Evolutionary conservation across 2,329 filamentous ascomycete genomes (phyloP), one percentile per base, ranked within the genome.

Genomic region (Emergomyces orientalis): DNA sequence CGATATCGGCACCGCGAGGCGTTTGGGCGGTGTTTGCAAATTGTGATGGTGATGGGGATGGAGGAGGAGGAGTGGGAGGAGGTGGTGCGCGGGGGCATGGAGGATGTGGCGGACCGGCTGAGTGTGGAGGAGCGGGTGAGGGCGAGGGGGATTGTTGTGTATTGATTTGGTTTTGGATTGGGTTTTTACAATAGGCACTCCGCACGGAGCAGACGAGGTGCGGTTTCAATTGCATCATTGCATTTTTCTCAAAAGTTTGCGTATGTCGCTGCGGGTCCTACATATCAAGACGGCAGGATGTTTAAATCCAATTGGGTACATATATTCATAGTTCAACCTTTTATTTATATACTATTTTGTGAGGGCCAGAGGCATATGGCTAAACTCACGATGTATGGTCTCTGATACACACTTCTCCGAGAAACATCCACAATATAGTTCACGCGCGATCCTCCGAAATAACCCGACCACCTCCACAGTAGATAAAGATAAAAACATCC

Each of bases 51-150:
- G 19, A 86, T 93, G 72, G 93, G 92, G 69, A 95, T 97, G 91
- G 92, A 97, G 73, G 90, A 94, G 41, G 92, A 97, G 63, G 93
- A 97, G 76, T 96, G 91, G 89, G 89, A 93, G 57, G 91, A 94
- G 74, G 75, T 92, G 5, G 76, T 81, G 49, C 76, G 80, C 39
- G 81, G 78, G 43, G 76, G 75, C 41, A 73, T 77, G 58, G 81
- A 84, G 55, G 80, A 84, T 62, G 77, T 81, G 17, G 83, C 86
- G 14, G 86, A 84, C 59, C 88, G 84, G 13, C 85, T 94, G 71
- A 81, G 82, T 59, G 81, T 82, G 51, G 90, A 92, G 63, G 91
- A 96, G 78, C 85, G 88, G 72, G 81, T 80, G 67, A 84, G 85
- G 70, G 89, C 89, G 11, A 84, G 91, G 71, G 85, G 79, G 5